Conservation (phyloP, 2,329 filamentous ascomycete genomes). For the Ophiostoma australiae region DNA sequence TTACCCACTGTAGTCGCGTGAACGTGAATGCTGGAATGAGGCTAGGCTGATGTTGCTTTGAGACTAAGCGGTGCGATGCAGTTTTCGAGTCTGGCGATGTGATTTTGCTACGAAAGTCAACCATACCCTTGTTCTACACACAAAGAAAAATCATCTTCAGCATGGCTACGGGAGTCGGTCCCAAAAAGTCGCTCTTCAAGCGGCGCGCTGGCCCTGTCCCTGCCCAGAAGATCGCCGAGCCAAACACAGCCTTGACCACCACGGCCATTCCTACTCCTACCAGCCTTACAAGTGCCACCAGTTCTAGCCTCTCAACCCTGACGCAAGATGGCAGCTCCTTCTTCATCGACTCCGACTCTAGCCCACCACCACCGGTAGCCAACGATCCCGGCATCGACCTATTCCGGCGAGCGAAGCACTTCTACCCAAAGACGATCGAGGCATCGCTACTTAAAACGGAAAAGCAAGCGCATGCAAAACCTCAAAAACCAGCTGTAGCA, state of each 20-base stretch:
- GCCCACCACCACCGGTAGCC: not conserved
- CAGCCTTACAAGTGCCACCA: not conserved
- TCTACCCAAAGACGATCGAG: slow-evolving; percentile 37
- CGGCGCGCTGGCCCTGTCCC: slow-evolving; percentile 3
- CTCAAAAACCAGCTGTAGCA: not conserved
- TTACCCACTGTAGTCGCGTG: not conserved
- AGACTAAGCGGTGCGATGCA: not conserved
- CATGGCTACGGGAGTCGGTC: slow-evolving; percentile 4
- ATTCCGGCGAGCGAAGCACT: slow-evolving; percentile 48
- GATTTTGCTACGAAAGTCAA: not conserved
- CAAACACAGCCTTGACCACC: not conserved
- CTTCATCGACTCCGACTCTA: not conserved
- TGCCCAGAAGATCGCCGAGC: slow-evolving; percentile 1
- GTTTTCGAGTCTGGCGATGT: not conserved
- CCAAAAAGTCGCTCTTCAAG: slow-evolving; percentile 11
- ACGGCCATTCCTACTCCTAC: not conserved
- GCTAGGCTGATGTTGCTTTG: not conserved
- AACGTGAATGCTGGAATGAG: not conserved
- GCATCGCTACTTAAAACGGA: slow-evolving; percentile 21
- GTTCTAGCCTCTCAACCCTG: not conserved
- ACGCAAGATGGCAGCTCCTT: not conserved
- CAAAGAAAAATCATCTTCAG: not conserved
- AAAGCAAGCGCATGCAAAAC: slow-evolving; percentile 12
- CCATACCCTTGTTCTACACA: not conserved
- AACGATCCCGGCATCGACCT: slow-evolving; percentile 36